A percentile compares a stretch with the other conserved stretches of the same genome.
Conservation (phyloP, 2,329 filamentous ascomycete species). For the Fusarium xyrophilum region DNA sequence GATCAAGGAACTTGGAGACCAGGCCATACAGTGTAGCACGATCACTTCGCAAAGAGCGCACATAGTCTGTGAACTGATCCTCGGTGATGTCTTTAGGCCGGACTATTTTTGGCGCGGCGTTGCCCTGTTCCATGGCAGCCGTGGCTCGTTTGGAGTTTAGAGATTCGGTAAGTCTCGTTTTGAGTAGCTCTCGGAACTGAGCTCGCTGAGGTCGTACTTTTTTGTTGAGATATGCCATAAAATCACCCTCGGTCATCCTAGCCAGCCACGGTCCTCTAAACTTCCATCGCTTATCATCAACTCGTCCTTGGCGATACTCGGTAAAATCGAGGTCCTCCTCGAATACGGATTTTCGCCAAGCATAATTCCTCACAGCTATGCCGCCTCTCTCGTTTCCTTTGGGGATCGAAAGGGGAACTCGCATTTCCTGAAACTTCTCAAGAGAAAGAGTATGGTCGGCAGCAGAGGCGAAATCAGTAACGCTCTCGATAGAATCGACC, state of each 20-base stretch:
- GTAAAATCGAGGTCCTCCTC: slow-evolving; percentile 65
- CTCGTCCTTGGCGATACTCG: slow-evolving; percentile 46
- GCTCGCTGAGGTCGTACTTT: slow-evolving; percentile 59
- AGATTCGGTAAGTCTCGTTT: slow-evolving; percentile 55
- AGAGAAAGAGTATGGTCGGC: slow-evolving; percentile 82
- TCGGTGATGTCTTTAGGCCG: slow-evolving; percentile 54
- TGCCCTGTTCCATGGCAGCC: slow-evolving; percentile 50
- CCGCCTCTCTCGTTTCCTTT: slow-evolving; percentile 34
- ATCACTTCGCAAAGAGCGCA: slow-evolving; percentile 61
- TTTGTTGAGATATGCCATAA: slow-evolving; percentile 62
- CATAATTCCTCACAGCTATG: slow-evolving; percentile 21
- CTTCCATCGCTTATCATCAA: slow-evolving; percentile 66
- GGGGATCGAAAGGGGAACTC: slow-evolving; percentile 71
- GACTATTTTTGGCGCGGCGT: slow-evolving; percentile 41
- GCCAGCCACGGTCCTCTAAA: slow-evolving; percentile 72
- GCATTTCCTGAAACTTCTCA: slow-evolving; percentile 85
- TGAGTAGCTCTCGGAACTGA: slow-evolving; percentile 64
- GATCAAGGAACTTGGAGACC: slow-evolving; percentile 67
- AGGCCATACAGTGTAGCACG: slow-evolving; percentile 58
- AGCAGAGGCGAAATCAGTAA: slow-evolving; percentile 87
- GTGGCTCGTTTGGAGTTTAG: slow-evolving; percentile 49
- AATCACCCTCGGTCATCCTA: slow-evolving; percentile 66
- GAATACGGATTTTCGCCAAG: slow-evolving; percentile 61
- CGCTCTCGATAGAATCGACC: slow-evolving; percentile 83
- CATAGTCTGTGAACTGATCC: slow-evolving; percentile 57